Evolutionary conservation across 1,139 yeast genomes (phyloP), one percentile per base, ranked within the genome.

Genomic region (Candida sp.): DNA sequence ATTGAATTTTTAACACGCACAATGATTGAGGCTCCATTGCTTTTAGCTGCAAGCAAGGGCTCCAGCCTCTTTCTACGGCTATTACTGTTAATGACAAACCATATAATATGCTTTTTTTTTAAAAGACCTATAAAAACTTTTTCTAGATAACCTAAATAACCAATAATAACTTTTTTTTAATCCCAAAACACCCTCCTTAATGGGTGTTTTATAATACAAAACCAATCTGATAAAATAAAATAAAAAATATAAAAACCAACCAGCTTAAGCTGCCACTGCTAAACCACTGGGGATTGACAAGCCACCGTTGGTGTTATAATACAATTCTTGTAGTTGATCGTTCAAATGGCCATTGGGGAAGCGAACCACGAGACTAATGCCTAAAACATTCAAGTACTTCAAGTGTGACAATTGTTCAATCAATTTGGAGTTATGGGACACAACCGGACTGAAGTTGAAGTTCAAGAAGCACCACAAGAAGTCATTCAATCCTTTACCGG

Each of bases 381-480:
- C 52, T 26, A 51, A 49, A 23, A 51, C 52, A 46, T 51, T 49
- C 40, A 51, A 51, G 43, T 47, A 38, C 39, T 49, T 46, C 32
- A 51, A 51, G 7, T 46, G 44, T 7, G 52, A 48, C 26, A 51
- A 37, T 32, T 46, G 38, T n/a, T 47, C 49, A 43, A 49, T 43
- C 28, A 51, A 48, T 38, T 51, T 49, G 40, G 49, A 49, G 40
- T 49, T 51, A 25, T 45, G 42, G 9, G 52, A 39, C 6, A 44
- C 49, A 23, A 51, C 50, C 5, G 54, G 50, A 31, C 50, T 46
- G 22, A 51, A 51, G 23, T 52, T 48, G 44, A 49, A 51, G 42
- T 51, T 50, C 12, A 49, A 47, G 34, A 49, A 49, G 32, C 40
- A 46, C 50, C 49, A 48, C 12, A 51, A 35, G 42, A 46, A 49